phyloP scores from a whole-genome alignment of 768 basidiomycete species.

The Pleurotus eryngii region DNA sequence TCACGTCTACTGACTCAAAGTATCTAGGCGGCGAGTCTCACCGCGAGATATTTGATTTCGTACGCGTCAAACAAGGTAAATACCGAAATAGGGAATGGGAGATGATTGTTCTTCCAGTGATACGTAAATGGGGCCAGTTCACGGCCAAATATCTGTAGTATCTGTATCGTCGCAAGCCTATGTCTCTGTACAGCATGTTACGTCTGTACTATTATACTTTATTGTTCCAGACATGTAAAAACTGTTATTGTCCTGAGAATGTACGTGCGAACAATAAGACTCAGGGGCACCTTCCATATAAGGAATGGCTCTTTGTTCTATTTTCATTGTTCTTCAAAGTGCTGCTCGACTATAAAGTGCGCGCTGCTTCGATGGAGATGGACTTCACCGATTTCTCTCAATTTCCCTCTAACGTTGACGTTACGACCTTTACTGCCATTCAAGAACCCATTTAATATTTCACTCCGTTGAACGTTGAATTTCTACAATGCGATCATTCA shows the following conservation, averaged over 20 bases:
- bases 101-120: constrained; percentile 12
- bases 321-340: not conserved
- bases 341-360: not conserved
- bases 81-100: constrained; percentile 12
- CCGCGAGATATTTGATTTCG: constrained; percentile 3
- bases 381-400: not conserved
- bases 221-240: not conserved
- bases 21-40: not conserved
- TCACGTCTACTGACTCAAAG: not conserved
- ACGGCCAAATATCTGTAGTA: not conserved
- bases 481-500: not conserved
- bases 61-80: not conserved
- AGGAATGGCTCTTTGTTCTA: not conserved
- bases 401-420: constrained; percentile 4
- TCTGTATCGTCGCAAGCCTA: not conserved
- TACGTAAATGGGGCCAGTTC: constrained; percentile 11
- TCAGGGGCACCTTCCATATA: not conserved
- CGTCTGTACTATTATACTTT: not conserved
- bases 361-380: not conserved
- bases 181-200: not conserved
- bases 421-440: not conserved
- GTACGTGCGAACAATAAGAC: not conserved
- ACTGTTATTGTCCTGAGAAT: no score
- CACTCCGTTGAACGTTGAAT: not conserved
- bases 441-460: not conserved